phyloP scores from a whole-genome alignment of 164 flowering plant species.

The Akebia trifoliata region DNA sequence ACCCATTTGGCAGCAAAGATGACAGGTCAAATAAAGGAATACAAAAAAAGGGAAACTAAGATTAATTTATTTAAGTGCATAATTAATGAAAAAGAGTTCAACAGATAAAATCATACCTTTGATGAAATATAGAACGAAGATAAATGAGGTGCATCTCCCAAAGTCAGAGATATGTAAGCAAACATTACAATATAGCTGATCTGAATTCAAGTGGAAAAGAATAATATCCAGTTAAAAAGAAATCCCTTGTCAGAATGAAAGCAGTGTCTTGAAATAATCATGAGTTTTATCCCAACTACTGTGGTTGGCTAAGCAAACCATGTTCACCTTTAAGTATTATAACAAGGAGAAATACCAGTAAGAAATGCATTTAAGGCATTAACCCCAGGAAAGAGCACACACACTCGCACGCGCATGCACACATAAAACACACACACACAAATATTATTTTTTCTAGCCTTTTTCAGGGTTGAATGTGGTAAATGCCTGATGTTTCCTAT shows the following conservation, averaged over 20 bases:
- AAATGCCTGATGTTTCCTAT: no score
- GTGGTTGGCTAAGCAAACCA: background rate
- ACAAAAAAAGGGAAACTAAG: background rate
- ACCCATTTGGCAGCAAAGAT: background rate
- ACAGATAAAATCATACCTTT: constrained; percentile 55
- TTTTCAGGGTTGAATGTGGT: no score
- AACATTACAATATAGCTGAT: constrained; percentile 99
- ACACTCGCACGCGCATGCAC: no score
- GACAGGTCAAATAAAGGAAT: background rate
- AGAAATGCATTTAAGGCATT: no score
- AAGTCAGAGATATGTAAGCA: constrained; percentile 86
- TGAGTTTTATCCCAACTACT: background rate
- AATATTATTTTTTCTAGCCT: no score
- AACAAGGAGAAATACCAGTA: no score
- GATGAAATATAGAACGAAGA: constrained; percentile 73
- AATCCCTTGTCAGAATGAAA: background rate
- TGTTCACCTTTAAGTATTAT: no score
- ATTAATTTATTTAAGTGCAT: background rate
- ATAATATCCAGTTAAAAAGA: constrained; percentile 3
- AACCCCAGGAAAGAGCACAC: no score
- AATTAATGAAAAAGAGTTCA: background rate
- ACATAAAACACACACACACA: no score
- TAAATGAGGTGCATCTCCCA: constrained; percentile 74
- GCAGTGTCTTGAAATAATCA: background rate
- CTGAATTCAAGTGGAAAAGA: constrained; percentile 40